Conservation (phyloP, 768 basidiomycete species). For the Russula griseocarnosa region DNA sequence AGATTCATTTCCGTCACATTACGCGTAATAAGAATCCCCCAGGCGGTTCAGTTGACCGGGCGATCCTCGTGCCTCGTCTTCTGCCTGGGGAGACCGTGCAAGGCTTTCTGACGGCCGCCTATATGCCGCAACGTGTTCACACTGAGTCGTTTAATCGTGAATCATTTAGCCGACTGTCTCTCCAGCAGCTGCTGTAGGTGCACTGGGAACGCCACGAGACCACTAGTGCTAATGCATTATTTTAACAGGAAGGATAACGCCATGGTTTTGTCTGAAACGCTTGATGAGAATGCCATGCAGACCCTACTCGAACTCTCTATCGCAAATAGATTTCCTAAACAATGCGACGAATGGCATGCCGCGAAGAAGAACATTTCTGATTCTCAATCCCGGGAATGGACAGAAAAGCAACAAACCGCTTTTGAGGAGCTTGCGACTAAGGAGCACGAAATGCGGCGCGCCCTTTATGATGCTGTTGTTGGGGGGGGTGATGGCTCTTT, state of each 20-base stretch:
- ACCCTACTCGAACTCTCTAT: background rate
- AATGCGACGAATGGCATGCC: slow-evolving; percentile 1
- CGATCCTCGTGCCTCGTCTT: slow-evolving; percentile 3
- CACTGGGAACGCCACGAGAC: background rate
- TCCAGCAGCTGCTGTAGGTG: slow-evolving; percentile 13
- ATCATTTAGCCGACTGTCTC: background rate
- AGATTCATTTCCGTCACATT: slow-evolving; percentile 2
- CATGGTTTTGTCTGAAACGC: slow-evolving; percentile 6
- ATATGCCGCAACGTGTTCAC: background rate
- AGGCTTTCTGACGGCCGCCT: slow-evolving; percentile 16
- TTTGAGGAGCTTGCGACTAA: background rate
- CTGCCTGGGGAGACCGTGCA: slow-evolving; percentile 27
- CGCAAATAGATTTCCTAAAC: slow-evolving; percentile 2
- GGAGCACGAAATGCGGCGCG: slow-evolving; percentile 1
- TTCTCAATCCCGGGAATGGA: background rate
- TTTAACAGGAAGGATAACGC: slow-evolving; percentile 4
- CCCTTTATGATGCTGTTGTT: slow-evolving; percentile 3
- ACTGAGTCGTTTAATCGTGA: background rate
- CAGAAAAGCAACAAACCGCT: background rate
- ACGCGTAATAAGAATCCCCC: background rate
- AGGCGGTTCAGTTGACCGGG: background rate
- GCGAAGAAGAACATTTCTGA: background rate
- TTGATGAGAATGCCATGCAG: slow-evolving; percentile 8
- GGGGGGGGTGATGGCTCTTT: slow-evolving; percentile 1
- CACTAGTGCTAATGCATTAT: background rate